Percentiles rank a stretch among this genome's conserved stretches.
Evolutionary conservation across 805 yeast species (phyloP).

Genomic region (Candida andamanensis): DNA sequence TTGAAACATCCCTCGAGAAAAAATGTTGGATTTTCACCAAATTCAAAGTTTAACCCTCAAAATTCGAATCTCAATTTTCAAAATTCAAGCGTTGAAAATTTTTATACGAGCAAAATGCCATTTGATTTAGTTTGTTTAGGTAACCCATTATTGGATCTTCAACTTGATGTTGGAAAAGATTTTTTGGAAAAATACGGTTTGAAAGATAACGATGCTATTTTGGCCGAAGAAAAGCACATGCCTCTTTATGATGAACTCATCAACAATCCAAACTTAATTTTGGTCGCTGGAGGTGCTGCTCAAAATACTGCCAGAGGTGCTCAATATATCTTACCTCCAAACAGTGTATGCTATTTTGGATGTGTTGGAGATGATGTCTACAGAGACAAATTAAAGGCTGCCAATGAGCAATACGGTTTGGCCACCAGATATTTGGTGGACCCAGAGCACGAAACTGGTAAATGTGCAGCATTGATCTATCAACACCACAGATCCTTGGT

Average conservation of each 20-base stretch:
- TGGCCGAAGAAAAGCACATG: slow-evolving; percentile 77
- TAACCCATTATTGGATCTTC: slow-evolving; percentile 86
- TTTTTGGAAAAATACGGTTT: slow-evolving; percentile 77
- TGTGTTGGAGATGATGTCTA: slow-evolving; percentile 92
- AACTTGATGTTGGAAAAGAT: slow-evolving; percentile 63
- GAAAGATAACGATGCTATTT: slow-evolving; percentile 91
- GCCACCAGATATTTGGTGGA: slow-evolving; percentile 80
- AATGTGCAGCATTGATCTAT: slow-evolving; percentile 93
- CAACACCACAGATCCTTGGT: slow-evolving; percentile 88
- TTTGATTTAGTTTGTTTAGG: slow-evolving; percentile 80
- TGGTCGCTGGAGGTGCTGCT: slow-evolving; percentile 99
- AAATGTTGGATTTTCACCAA: background rate
- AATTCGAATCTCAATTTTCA: too few species aligned
- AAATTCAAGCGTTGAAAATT: background rate
- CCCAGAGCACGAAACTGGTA: slow-evolving; percentile 79
- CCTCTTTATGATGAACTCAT: slow-evolving; percentile 82
- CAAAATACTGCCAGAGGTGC: slow-evolving; percentile 99
- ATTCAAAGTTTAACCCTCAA: background rate
- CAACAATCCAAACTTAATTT: slow-evolving; percentile 51
- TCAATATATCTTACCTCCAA: slow-evolving; percentile 77
- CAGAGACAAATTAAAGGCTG: slow-evolving; percentile 72
- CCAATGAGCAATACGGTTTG: slow-evolving; percentile 86
- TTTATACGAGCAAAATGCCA: slow-evolving; percentile 35
- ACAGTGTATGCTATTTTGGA: slow-evolving; percentile 90
- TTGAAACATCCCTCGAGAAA: background rate